phyloP scores from a whole-genome alignment of 2,329 filamentous ascomycete species.

The Pseudogymnoascus sp. region DNA sequence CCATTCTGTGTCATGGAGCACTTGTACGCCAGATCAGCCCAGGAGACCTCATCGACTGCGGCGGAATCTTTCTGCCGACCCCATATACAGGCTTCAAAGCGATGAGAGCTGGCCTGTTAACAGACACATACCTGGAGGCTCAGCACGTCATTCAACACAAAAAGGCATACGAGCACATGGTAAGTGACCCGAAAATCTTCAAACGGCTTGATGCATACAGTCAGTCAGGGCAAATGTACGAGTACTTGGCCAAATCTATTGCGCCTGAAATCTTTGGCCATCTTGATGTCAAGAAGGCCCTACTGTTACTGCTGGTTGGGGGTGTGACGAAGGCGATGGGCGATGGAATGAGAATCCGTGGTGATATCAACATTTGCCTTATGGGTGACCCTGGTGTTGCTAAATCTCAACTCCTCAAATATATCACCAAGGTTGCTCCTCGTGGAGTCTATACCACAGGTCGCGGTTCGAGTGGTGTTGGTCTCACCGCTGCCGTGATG shows the following conservation, averaged over 20 bases:
- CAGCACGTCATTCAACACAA: conserved; percentile 94
- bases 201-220: conserved; percentile 79
- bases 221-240: conserved; percentile 84
- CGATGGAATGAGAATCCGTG: conserved; percentile 97
- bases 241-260: conserved; percentile 90
- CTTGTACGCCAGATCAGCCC: conserved; percentile 83
- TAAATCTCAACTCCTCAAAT: conserved; percentile 96
- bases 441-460: conserved; percentile 76
- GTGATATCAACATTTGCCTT: conserved; percentile 95
- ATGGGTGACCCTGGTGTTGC: conserved; percentile 99
- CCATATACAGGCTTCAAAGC: conserved; percentile 99
- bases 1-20: conserved; percentile 79
- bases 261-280: conserved; percentile 97
- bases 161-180: conserved; percentile 91
- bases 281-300: conserved; percentile 93
- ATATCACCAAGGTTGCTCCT: conserved; percentile 95
- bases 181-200: conserved; percentile 70
- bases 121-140: conserved; percentile 93
- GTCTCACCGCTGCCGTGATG: conserved; percentile 74
- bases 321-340: conserved; percentile 95
- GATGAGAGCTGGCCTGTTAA: conserved; percentile 90
- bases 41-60: conserved; percentile 87
- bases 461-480: conserved; percentile 72
- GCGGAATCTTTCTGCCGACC: conserved; percentile 91
- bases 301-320: conserved; percentile 89